These are phyloP conservation scores for Seiridium cupressi DNA, from an alignment of 2,329 filamentous ascomycete species.

Conservation along the genomic window DNA sequence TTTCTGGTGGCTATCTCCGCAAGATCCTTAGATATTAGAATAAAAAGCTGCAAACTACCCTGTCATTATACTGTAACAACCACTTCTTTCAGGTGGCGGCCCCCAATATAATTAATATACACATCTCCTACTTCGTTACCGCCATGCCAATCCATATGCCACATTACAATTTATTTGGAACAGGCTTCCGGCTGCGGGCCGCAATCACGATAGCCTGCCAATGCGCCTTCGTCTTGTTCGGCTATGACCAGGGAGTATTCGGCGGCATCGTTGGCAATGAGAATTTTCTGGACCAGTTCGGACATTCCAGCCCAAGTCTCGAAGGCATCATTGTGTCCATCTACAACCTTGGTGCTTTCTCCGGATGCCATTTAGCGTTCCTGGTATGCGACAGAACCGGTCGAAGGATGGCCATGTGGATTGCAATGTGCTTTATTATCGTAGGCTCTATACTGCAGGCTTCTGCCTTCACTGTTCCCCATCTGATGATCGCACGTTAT, in stretches of 20 bases:
- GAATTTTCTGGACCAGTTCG: slow-evolving; percentile 3
- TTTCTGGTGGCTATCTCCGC: no score
- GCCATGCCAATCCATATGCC: neutral
- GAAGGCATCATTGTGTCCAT: slow-evolving; percentile 10
- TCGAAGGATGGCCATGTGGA: slow-evolving; percentile 8
- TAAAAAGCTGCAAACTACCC: no score
- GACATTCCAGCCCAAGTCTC: slow-evolving; percentile 3
- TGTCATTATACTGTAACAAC: no score
- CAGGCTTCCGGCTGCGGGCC: slow-evolving; percentile 1
- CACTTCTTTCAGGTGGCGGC: no score
- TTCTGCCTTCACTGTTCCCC: slow-evolving; percentile 5
- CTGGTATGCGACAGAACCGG: slow-evolving; percentile 8
- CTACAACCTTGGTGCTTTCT: slow-evolving; percentile 12
- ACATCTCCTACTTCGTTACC: neutral
- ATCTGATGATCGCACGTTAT: slow-evolving; percentile 10
- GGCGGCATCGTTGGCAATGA: slow-evolving; percentile 10
- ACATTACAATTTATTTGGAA: slow-evolving; percentile 6
- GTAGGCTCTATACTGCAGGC: slow-evolving; percentile 10
- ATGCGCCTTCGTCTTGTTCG: slow-evolving; percentile 7
- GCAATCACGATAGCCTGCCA: slow-evolving; percentile 8
- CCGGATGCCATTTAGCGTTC: slow-evolving; percentile 7
- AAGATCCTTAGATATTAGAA: no score
- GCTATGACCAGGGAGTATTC: slow-evolving; percentile 14
- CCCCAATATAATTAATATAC: no score
- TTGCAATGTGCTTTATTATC: slow-evolving; percentile 11